These are phyloP conservation scores for Aspergillus candidus DNA, from an alignment of 2,329 filamentous ascomycete genomes.

Conservation along the genomic window DNA sequence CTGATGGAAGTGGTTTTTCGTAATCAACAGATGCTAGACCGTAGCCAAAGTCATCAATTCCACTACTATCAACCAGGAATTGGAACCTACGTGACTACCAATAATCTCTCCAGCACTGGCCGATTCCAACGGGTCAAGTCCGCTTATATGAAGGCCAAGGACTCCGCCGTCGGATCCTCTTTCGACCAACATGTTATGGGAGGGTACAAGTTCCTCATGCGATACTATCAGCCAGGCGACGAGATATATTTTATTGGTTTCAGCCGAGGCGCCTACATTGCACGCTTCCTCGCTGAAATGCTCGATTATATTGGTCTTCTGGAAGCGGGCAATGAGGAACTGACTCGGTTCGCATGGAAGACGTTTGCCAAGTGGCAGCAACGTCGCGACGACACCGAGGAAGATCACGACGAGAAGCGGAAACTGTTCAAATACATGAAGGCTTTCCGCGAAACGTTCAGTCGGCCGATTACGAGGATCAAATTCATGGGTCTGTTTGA, in stretches of 20 bases:
- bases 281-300: conserved; percentile 75
- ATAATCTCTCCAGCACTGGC: conserved; percentile 25
- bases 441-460: conserved; percentile 73
- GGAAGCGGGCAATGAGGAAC: conserved; percentile 76
- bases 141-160: conserved; percentile 40
- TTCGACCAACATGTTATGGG: conserved; percentile 80
- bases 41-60: conserved; percentile 34
- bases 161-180: conserved; percentile 71
- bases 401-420: conserved; percentile 23
- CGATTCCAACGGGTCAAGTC: conserved; percentile 50
- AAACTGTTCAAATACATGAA: conserved; percentile 68
- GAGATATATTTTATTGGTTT: conserved; percentile 69
- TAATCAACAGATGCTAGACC: conserved; percentile 33
- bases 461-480: conserved; percentile 65
- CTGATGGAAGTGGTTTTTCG: no score
- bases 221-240: conserved; percentile 57
- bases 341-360: conserved; percentile 77
- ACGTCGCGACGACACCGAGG: conserved; percentile 18
- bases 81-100: conserved; percentile 39
- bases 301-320: conserved; percentile 74
- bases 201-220: conserved; percentile 74
- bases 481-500: conserved; percentile 74
- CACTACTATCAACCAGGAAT: conserved; percentile 43
- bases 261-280: conserved; percentile 66
- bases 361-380: conserved; percentile 40